Evolutionary conservation across 768 basidiomycete species (phyloP).

Genomic region (Tylopilus subfusipes): DNA sequence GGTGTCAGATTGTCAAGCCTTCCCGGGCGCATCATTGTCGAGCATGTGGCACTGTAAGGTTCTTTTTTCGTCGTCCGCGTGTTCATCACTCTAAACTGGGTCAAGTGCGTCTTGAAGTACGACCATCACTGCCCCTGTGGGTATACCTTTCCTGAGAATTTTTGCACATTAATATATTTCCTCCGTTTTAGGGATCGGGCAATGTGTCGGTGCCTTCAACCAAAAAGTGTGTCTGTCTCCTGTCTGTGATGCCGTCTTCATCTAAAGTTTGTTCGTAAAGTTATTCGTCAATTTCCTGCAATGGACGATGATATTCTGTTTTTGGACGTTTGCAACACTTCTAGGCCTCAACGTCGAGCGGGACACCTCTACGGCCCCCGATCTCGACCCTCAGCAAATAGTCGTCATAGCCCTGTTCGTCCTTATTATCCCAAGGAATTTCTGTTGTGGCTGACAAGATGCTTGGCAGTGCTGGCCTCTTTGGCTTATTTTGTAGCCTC

Average conservation of each 20-base stretch:
- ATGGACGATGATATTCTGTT: constrained; percentile 56
- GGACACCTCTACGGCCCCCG: constrained; percentile 14
- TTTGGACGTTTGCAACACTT: constrained; percentile 62
- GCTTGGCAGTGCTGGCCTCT: constrained; percentile 56
- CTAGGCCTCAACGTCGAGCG: constrained; percentile 47
- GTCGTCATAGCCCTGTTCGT: constrained; percentile 73
- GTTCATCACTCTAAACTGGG: background rate
- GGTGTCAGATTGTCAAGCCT: constrained; percentile 68
- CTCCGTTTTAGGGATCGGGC: constrained; percentile 70
- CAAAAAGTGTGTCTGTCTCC: constrained; percentile 57
- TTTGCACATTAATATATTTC: background rate
- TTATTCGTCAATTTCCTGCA: constrained; percentile 83
- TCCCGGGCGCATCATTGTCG: constrained; percentile 78
- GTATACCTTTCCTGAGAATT: constrained; percentile 23
- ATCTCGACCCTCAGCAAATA: constrained; percentile 64
- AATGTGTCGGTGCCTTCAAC: constrained; percentile 90
- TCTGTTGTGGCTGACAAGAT: constrained; percentile 5
- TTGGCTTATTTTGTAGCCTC: constrained; percentile 62
- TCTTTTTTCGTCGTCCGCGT: background rate
- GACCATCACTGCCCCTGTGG: constrained; percentile 90
- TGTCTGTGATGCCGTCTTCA: background rate
- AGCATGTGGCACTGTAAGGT: constrained; percentile 72
- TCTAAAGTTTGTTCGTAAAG: constrained; percentile 31
- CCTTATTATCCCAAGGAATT: background rate
- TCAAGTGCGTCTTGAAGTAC: constrained; percentile 74